These are phyloP conservation scores for Barnettozyma sp. DNA, from an alignment of 805 yeast genomes.

Conservation along the genomic window DNA sequence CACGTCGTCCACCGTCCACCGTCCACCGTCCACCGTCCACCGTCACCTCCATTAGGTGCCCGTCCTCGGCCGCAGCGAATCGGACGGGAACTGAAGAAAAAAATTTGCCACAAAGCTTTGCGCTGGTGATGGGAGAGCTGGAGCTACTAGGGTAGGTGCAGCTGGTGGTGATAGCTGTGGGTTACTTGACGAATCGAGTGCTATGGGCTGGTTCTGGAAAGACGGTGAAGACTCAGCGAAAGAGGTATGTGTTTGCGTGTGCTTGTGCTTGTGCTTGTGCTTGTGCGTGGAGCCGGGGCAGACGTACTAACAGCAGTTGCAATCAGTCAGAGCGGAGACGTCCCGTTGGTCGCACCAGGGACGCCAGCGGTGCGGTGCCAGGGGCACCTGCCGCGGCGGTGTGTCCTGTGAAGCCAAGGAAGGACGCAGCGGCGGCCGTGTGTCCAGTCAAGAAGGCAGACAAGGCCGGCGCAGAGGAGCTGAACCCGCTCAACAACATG, in stretches of 20 bases:
- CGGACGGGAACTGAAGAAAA: too few species aligned
- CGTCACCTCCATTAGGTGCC: too few species aligned
- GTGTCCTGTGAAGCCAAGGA: constrained; percentile 36
- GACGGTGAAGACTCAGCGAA: constrained; percentile 22
- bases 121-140: too few species aligned
- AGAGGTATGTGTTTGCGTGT: not conserved
- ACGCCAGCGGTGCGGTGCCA: not conserved
- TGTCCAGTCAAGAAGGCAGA: constrained; percentile 33
- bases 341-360: constrained; percentile 10
- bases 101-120: not conserved
- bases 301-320: not conserved
- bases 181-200: too few species aligned
- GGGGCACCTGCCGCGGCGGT: constrained; percentile 21
- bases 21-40: too few species aligned
- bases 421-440: constrained; percentile 30
- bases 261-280: too few species aligned
- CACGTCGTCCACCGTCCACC: too few species aligned
- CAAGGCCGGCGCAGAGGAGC: constrained; percentile 8
- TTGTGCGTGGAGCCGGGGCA: too few species aligned
- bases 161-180: too few species aligned
- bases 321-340: constrained; percentile 4
- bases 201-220: constrained; percentile 93
- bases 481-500: constrained; percentile 87
- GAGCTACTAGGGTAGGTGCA: too few species aligned
- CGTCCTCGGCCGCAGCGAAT: too few species aligned